Conservation (phyloP, 129 eudicot genomes). For the Saposhnikovia divaricata region DNA sequence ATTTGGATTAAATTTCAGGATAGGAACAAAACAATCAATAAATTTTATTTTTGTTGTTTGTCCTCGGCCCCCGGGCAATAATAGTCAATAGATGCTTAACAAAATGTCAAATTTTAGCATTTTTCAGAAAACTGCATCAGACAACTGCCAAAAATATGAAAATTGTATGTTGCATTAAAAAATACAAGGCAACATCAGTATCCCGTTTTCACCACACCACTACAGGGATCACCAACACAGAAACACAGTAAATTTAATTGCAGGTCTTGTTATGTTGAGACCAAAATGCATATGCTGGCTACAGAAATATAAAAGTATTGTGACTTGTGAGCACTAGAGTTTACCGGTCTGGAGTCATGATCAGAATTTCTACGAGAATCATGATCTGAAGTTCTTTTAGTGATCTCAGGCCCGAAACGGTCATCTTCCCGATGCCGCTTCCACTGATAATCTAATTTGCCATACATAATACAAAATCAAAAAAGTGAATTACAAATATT, state of each 20-base stretch:
- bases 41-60: not conserved
- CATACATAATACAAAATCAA: not conserved
- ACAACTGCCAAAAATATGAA: not conserved
- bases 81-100: no score
- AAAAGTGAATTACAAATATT: not conserved
- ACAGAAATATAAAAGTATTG: not conserved
- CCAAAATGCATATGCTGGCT: not conserved
- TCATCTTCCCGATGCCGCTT: constrained; percentile 91
- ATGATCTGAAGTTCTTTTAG: constrained; percentile 55
- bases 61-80: no score
- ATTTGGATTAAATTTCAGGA: not conserved
- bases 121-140: not conserved
- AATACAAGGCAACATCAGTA: not conserved
- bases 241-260: not conserved
- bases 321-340: not conserved
- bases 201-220: not conserved
- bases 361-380: constrained; percentile 74
- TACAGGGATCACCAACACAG: not conserved
- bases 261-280: not conserved
- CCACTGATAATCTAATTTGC: constrained; percentile 46
- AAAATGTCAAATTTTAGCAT: not conserved
- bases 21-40: not conserved
- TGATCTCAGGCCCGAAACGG: constrained; percentile 45
- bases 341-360: constrained; percentile 83
- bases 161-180: not conserved